Evolutionary conservation across 2,329 filamentous ascomycete genomes (phyloP).

Genomic region (Phaeophleospora eucalypticola): DNA sequence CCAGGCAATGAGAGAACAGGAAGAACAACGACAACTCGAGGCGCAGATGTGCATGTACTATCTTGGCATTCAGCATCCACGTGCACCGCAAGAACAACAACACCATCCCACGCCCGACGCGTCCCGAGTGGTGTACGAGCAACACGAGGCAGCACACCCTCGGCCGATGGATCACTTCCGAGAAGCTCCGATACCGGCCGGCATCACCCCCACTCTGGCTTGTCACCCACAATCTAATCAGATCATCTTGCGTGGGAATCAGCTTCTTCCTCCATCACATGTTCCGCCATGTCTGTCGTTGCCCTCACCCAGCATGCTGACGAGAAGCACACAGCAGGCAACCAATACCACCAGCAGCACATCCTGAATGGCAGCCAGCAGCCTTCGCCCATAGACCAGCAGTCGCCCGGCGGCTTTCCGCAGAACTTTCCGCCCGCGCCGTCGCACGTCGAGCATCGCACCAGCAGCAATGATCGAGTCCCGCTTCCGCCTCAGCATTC

Average conservation of each 20-base stretch:
- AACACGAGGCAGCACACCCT: not conserved
- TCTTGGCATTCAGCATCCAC: no score
- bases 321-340: constrained; percentile 12
- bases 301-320: constrained; percentile 18
- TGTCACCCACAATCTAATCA: constrained; percentile 23
- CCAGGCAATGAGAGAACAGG: no score
- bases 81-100: no score
- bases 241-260: constrained; percentile 23
- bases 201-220: constrained; percentile 3
- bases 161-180: not conserved
- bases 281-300: constrained; percentile 10
- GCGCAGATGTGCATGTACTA: no score
- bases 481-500: constrained; percentile 2
- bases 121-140: not conserved
- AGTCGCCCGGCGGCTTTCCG: not conserved
- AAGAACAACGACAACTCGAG: no score
- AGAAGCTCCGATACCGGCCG: constrained; percentile 6
- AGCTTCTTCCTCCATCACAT: constrained; percentile 8
- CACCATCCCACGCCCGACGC: not conserved
- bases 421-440: not conserved
- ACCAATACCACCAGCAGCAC: constrained; percentile 1
- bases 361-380: not conserved
- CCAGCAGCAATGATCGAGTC: constrained; percentile 1
- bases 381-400: not conserved
- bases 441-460: not conserved